phyloP scores from a whole-genome alignment of 2,329 filamentous ascomycete species.

The Colletotrichum cereale region DNA sequence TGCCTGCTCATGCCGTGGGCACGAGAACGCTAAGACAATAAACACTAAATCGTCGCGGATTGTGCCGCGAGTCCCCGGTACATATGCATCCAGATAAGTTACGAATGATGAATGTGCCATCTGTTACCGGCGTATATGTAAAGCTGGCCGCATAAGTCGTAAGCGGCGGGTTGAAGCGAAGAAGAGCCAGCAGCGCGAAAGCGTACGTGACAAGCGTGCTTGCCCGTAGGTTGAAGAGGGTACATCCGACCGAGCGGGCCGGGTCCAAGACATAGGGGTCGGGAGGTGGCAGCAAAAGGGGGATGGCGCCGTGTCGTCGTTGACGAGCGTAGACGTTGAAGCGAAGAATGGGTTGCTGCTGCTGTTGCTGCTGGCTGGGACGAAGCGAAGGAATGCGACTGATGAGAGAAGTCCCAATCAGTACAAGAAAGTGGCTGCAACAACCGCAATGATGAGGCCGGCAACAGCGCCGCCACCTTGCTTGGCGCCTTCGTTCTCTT shows the following conservation, averaged over 20 bases:
- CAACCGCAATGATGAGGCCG: conserved; percentile 67
- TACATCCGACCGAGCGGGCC: conserved; percentile 25
- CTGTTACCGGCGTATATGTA: conserved; percentile 32
- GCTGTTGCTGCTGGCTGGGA: conserved; percentile 21
- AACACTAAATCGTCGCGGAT: conserved; percentile 39
- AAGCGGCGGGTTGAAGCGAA: conserved; percentile 36
- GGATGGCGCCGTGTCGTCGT: conserved; percentile 31
- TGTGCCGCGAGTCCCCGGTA: conserved; percentile 15
- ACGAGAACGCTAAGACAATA: conserved; percentile 39
- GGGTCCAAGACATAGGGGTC: conserved; percentile 50
- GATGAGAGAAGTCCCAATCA: conserved; percentile 43
- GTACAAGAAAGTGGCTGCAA: conserved; percentile 64
- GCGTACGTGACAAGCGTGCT: conserved; percentile 28
- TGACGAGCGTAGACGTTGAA: conserved; percentile 37
- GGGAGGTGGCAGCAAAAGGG: conserved; percentile 41
- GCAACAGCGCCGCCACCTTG: conserved; percentile 65
- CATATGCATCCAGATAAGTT: conserved; percentile 30
- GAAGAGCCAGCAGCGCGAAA: conserved; percentile 37
- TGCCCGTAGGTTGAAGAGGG: conserved; percentile 6
- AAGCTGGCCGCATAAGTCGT: conserved; percentile 32
- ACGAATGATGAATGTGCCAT: conserved; percentile 30
- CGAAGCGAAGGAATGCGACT: conserved; percentile 41
- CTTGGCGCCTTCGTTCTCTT: conserved; percentile 61
- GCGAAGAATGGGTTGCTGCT: conserved; percentile 31
- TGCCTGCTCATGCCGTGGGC: conserved; percentile 23